These are phyloP conservation scores for Backusella sp. DNA, from an alignment of 192 early-diverging fungal species.

Conservation along the genomic window DNA sequence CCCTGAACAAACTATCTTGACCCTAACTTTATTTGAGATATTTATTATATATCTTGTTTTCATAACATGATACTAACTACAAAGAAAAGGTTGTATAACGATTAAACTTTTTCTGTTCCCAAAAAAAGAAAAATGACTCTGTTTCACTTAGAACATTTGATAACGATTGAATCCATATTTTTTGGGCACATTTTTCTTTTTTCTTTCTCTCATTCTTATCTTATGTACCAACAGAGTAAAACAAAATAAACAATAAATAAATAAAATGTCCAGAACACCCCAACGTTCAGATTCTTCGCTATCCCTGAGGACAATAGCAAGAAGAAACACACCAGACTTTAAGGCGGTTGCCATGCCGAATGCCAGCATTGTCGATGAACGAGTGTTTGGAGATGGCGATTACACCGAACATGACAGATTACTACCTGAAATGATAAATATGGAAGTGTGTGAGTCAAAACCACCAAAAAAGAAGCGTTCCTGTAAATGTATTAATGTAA, in stretches of 20 bases:
- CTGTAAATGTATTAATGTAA: neutral
- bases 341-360: neutral
- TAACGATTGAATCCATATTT: too few species aligned
- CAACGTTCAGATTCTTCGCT: neutral
- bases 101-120: too few species aligned
- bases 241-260: neutral
- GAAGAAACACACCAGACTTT: neutral
- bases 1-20: too few species aligned
- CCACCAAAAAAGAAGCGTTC: neutral
- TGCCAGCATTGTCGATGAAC: slow-evolving; percentile 3
- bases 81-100: too few species aligned
- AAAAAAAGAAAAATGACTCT: too few species aligned
- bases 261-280: neutral
- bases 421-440: neutral
- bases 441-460: neutral
- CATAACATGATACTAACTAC: too few species aligned
- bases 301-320: neutral
- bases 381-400: slow-evolving; percentile 1
- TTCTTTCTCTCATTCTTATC: too few species aligned
- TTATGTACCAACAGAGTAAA: neutral
- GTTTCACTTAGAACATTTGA: too few species aligned
- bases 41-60: too few species aligned
- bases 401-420: neutral
- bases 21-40: too few species aligned
- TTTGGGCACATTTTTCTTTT: too few species aligned